Percentiles rank a stretch among this genome's conserved stretches.
Evolutionary conservation across 2,329 filamentous ascomycete species (phyloP).

Genomic region (Arthroderma sp.): DNA sequence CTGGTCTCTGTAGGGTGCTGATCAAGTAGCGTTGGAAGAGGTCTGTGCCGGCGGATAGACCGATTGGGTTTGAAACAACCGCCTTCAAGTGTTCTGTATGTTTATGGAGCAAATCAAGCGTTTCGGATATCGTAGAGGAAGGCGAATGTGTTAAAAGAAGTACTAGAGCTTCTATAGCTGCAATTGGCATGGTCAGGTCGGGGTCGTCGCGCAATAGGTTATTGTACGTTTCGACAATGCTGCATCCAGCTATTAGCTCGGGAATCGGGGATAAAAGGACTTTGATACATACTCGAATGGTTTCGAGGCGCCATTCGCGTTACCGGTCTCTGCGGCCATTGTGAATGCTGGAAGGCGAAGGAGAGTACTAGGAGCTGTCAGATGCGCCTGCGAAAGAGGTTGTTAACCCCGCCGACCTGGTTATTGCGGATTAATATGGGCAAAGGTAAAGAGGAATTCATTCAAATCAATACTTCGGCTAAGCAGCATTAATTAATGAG

Average conservation of each 20-base stretch:
- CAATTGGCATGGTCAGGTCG: conserved; percentile 88
- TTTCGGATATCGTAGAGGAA: conserved; percentile 83
- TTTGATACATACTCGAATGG: conserved; percentile 25
- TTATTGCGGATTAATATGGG: no score
- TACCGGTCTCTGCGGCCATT: conserved; percentile 4
- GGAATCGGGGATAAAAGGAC: background rate
- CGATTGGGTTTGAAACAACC: conserved; percentile 75
- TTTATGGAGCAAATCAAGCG: conserved; percentile 67
- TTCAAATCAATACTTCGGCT: no score
- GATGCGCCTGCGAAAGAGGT: no score
- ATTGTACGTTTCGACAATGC: conserved; percentile 54
- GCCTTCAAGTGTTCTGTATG: conserved; percentile 67
- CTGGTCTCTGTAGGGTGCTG: conserved; percentile 48
- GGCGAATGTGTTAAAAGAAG: conserved; percentile 67
- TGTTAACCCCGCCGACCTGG: no score
- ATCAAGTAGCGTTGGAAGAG: conserved; percentile 92
- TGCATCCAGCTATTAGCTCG: conserved; percentile 13
- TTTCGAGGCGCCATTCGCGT: conserved; percentile 12
- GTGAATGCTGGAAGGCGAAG: background rate
- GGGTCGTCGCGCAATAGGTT: conserved; percentile 54
- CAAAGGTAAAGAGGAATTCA: no score
- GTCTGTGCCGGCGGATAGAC: conserved; percentile 84
- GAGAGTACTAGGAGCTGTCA: no score
- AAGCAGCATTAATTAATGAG: no score
- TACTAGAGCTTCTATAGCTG: conserved; percentile 84